These are phyloP conservation scores for Zelopaecilomyces penicillatus DNA, from an alignment of 2,329 filamentous ascomycete genomes.

Conservation along the genomic window DNA sequence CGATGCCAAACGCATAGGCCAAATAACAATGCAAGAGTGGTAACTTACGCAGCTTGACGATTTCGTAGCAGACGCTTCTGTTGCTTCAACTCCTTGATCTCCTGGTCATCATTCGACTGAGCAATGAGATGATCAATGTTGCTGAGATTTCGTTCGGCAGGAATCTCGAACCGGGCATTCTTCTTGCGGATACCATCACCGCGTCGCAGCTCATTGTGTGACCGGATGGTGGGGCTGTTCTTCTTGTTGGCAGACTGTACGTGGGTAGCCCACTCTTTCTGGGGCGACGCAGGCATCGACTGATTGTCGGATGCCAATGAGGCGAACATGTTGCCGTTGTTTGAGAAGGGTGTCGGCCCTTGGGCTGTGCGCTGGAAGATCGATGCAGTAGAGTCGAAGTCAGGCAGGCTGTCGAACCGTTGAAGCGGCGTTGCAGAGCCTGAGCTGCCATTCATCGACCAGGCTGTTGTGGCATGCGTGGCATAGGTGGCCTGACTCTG, in stretches of 20 bases:
- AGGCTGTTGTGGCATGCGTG: slow-evolving; percentile 36
- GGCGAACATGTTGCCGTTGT: slow-evolving; percentile 46
- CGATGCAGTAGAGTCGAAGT: slow-evolving; percentile 43
- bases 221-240: slow-evolving; percentile 61
- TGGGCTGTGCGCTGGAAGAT: slow-evolving; percentile 48
- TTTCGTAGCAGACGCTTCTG: slow-evolving; percentile 93
- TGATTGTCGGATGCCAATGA: slow-evolving; percentile 37
- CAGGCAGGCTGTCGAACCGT: slow-evolving; percentile 50
- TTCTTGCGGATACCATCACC: slow-evolving; percentile 95
- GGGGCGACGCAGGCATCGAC: slow-evolving; percentile 46
- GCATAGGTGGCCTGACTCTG: slow-evolving; percentile 37
- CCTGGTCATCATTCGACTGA: slow-evolving; percentile 78
- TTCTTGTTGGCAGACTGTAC: slow-evolving; percentile 47
- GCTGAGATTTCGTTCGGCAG: slow-evolving; percentile 80
- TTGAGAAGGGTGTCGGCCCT: slow-evolving; percentile 47
- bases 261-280: slow-evolving; percentile 49
- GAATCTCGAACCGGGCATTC: slow-evolving; percentile 97
- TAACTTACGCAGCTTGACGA: slow-evolving; percentile 83
- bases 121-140: slow-evolving; percentile 93
- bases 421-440: slow-evolving; percentile 68
- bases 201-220: slow-evolving; percentile 67
- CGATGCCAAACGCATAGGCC: background rate
- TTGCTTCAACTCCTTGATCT: slow-evolving; percentile 97
- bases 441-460: slow-evolving; percentile 58
- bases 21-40: slow-evolving; percentile 1